Conservation (phyloP, 106 monocot genomes). For the Gastrodia elata region DNA sequence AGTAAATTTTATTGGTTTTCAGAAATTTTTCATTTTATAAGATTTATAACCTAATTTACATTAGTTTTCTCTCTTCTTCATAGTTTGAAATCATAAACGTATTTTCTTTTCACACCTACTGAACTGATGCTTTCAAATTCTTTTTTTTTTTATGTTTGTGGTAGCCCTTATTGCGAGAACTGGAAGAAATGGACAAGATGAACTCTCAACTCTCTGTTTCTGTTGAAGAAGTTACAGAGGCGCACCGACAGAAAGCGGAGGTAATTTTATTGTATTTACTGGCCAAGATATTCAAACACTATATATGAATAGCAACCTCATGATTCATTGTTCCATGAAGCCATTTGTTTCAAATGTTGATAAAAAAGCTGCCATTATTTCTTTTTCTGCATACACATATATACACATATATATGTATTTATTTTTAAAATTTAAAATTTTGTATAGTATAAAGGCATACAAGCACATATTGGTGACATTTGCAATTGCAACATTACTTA, state of each 20-base stretch:
- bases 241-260: conserved; percentile 83
- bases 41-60: too few relatives aligned
- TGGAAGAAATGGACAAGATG: conserved; percentile 92
- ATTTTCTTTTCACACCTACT: background rate
- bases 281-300: background rate
- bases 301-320: background rate
- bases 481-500: too few relatives aligned
- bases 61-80: too few relatives aligned
- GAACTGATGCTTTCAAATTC: background rate
- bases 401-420: too few relatives aligned
- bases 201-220: conserved; percentile 80
- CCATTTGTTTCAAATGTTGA: background rate
- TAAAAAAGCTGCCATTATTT: too few relatives aligned
- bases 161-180: conserved; percentile 66
- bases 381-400: too few relatives aligned
- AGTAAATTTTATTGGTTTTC: too few relatives aligned
- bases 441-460: too few relatives aligned
- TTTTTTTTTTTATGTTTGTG: background rate
- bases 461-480: too few relatives aligned
- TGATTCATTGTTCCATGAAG: background rate
- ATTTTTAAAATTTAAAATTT: too few relatives aligned
- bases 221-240: conserved; percentile 83
- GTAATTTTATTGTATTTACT: conserved; percentile 22
- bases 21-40: too few relatives aligned
- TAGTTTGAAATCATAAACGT: background rate